Base-by-base conservation (phyloP, 2,329 filamentous ascomycete species). In the Pestalotiopsis sp. region DNA sequence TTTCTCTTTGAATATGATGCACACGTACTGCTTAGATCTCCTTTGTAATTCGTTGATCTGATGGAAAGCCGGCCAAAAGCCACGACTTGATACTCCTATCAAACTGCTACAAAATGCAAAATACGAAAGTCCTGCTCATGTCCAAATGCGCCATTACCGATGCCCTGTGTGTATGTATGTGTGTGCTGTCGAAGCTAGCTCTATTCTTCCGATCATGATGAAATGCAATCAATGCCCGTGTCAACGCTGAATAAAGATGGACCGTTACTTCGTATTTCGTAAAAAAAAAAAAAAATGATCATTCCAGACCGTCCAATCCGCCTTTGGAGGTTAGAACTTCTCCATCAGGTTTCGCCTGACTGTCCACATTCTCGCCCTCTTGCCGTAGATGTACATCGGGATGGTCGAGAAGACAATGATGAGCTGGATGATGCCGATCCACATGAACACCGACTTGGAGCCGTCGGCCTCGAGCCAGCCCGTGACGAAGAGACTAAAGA, bases 361-460 rank as follows among this genome's bases (percentile, higher is more conserved):
- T 0, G 95, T 98, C 95, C 95, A 98, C 93, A 98, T 97, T 20
- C 95, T 86, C 17, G 92, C 90, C 68, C 94, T 84, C 85, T 98
- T 98, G 20, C 95, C 95, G 76, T 90, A 98, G 23, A 98, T 93
- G 78, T 96, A 98, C 92, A 98, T 94, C 0, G 95, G 95, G 67
- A 98, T 91, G 1, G 94, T 92, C 66, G 86, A 89, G 3, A 93
- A 75, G 78, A 97, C 84, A 67, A 91, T 87, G 13, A 89, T 88
- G 41, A 98, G 80, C 80, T 98, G 95, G 36, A 98, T 96, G 31
- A 94, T 86, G 3, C 95, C 95, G 66, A 98, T 87, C 75, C 91
- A 93, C 59, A 97, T 82, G 77, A 93, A 98, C 0, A 97, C 94
- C 12, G 82, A 86, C 80, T 92, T 93, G 12, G 92, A 86, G 0